Evolutionary conservation across 352 stramenopile genomes (phyloP).

Genomic region (Aphanomyces euteiches): DNA sequence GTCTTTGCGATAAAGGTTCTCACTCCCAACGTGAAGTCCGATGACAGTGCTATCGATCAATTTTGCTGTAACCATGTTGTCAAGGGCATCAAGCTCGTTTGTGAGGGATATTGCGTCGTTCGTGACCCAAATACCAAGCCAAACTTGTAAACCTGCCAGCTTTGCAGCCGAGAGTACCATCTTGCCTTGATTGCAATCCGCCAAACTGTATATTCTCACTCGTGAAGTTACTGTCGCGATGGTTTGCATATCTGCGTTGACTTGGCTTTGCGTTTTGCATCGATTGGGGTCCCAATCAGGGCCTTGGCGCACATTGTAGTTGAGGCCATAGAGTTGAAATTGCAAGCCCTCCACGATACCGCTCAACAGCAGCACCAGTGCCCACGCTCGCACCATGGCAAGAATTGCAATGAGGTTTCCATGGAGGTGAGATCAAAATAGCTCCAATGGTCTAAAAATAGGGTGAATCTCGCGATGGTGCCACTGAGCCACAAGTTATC

Average conservation of each 20-base stretch:
- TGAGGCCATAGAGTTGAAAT: constrained; percentile 71
- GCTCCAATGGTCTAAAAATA: not conserved
- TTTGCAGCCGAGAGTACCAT: constrained; percentile 47
- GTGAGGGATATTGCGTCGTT: constrained; percentile 39
- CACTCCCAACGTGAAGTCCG: constrained; percentile 63
- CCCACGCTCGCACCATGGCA: not conserved
- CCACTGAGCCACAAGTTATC: too few species aligned
- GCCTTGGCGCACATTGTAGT: constrained; percentile 77
- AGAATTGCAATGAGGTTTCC: not conserved
- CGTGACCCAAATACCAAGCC: constrained; percentile 65
- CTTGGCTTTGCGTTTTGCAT: constrained; percentile 61
- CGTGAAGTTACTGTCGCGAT: constrained; percentile 61
- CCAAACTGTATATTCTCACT: constrained; percentile 45
- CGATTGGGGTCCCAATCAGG: constrained; percentile 71
- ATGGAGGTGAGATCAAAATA: not conserved
- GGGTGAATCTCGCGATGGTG: too few species aligned
- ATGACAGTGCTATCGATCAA: constrained; percentile 37
- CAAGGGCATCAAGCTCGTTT: constrained; percentile 41
- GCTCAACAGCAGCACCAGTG: not conserved
- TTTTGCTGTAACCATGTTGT: constrained; percentile 36
- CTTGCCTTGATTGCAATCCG: constrained; percentile 50
- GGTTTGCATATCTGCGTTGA: constrained; percentile 63
- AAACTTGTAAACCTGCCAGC: constrained; percentile 45
- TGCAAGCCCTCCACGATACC: constrained; percentile 35
- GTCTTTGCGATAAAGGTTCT: constrained; percentile 61